phyloP scores from a whole-genome alignment of 768 basidiomycete species.

The Russula vinacea region DNA sequence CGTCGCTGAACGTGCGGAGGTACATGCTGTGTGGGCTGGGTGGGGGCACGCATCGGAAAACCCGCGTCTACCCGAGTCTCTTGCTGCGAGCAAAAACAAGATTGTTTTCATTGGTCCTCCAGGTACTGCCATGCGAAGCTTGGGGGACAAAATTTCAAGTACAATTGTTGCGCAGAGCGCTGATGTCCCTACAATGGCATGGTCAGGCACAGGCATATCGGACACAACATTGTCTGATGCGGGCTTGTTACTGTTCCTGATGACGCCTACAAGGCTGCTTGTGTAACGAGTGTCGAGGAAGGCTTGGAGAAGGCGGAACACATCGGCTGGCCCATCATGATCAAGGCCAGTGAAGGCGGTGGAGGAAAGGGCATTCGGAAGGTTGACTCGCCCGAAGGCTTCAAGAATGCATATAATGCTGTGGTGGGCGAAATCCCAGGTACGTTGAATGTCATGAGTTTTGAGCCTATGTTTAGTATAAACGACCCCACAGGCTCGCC shows the following conservation, averaged over 20 bases:
- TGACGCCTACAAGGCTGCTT: slow-evolving; percentile 81
- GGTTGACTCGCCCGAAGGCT: slow-evolving; percentile 80
- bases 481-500: slow-evolving; percentile 67
- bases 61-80: slow-evolving; percentile 90
- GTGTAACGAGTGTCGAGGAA: slow-evolving; percentile 83
- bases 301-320: slow-evolving; percentile 77
- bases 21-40: slow-evolving; percentile 99
- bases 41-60: slow-evolving; percentile 99
- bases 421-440: slow-evolving; percentile 97
- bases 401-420: slow-evolving; percentile 92
- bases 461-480: slow-evolving; percentile 22
- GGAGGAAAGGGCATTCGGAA: slow-evolving; percentile 99
- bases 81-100: slow-evolving; percentile 88
- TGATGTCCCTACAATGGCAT: slow-evolving; percentile 95
- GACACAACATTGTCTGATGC: slow-evolving; percentile 79
- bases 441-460: slow-evolving; percentile 38
- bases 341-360: slow-evolving; percentile 98
- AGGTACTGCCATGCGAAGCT: slow-evolving; percentile 96
- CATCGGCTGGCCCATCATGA: slow-evolving; percentile 98
- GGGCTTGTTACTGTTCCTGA: slow-evolving; percentile 96
- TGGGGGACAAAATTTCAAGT: slow-evolving; percentile 99
- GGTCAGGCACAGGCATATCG: slow-evolving; percentile 94
- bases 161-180: slow-evolving; percentile 99
- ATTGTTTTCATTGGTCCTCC: slow-evolving; percentile 99
- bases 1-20: slow-evolving; percentile 93